Evolutionary conservation across 306 rosid species (phyloP), one percentile per base, ranked within the genome.

Genomic region (Dryas octopetala): DNA sequence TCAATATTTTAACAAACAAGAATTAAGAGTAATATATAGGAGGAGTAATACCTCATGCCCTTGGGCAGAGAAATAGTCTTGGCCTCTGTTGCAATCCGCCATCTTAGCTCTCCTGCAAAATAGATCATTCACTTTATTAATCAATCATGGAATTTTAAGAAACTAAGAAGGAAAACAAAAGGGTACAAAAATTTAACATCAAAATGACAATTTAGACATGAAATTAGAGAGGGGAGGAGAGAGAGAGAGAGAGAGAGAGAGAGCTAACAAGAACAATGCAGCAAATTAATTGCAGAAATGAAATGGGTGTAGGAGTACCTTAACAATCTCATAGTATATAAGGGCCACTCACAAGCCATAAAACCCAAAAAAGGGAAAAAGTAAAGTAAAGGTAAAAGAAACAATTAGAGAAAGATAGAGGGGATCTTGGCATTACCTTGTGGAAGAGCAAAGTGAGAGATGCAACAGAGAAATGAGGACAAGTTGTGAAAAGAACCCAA

Each of bases 51-150:
- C 98, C 97, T 90, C 86, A 44, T 74, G 84, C 46, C 82, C 53
- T 57, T 83, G 85, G 58, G 89, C 68, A 28, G 86, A 52, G 78
- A 84, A 88, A 82, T 81, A 89, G 62, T 68, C 85, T 74, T 87
- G 89, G 23, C 79, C 82, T 54, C 87, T 77, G 58, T 83, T 83
- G 87, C 82, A 85, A 28, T 85, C 96, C 68, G 87, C 94, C 98
- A 94, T 91, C 77, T 82, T 53, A 7, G 47, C 74, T 75, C 80
- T 63, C 73, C 76, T 67, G 63, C 62, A 66, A 17, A 54, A 60
- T 32, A 73, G 47, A 71, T 64, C 86, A 85, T 55, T 16, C 66
- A 53, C 48, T 77, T 23, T 71, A 47, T 12, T 12, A 58, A 43
- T n/a, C 49, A 66, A 32, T 44, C 53, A 70, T 41, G 62, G 8